Evolutionary conservation across 495 filamentous ascomycete species (phyloP), one percentile per base, ranked within the genome.

Genomic region (Neurospora pannonica): DNA sequence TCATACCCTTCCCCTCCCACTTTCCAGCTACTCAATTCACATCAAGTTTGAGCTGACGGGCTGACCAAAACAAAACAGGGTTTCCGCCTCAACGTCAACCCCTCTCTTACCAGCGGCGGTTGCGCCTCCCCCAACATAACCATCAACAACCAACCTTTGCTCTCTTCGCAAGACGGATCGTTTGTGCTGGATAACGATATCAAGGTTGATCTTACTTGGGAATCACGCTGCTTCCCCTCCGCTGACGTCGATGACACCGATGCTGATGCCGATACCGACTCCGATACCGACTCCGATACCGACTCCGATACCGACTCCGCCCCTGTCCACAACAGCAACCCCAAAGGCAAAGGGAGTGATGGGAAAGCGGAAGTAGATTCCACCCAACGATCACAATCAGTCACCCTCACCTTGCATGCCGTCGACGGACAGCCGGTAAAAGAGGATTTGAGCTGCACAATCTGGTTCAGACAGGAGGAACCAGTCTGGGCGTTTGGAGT

Each of bases 261-360:
- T 72, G 75, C 84, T 39, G 82, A 80, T 19, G 88, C 88, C 74
- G 80, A 84, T 3, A 74, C 84, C 28, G 84, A 84, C 71, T 74
- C 84, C 40, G 82, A 80, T 17, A 88, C 87, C 74, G 80, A 83
- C 71, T 81, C 81, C 10, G 75, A 79, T 71, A 75, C 84, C 39
- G 82, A 80, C 19, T 88, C 88, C 74, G 80, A 84, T 4, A 74
- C 84, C 28, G 84, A 84, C 38, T 87, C 88, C 76, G 17, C 11
- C 11, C 71, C 75, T 8, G 5, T 46, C 8, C 19, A 3, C 13
- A 1, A 10, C 46, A 10, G 10, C 0, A 2, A 13, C 10, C n/a
- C n/a, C 5, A 13, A 54, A 4, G 2, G 4, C n/a, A 54, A 54
- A 0, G 46, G 46, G 1, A 1, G 5, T 10, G n/a, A 0, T 11